phyloP scores from a whole-genome alignment of 306 rosid species.

The Trifolium dubium region DNA sequence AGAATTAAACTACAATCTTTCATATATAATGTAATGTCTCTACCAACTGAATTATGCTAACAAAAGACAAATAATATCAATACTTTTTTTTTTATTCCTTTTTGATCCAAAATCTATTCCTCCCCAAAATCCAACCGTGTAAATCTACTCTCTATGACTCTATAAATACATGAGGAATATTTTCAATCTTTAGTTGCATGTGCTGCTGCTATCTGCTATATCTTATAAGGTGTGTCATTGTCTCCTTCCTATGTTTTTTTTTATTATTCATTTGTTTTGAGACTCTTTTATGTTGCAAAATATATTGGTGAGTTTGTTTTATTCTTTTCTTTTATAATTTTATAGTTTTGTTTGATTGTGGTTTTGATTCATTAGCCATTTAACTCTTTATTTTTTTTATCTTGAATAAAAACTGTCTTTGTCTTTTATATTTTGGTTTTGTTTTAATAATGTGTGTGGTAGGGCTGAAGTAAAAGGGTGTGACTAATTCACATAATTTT shows the following conservation, averaged over 20 bases:
- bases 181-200: conserved; percentile 47
- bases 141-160: conserved; percentile 61
- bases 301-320: conserved; percentile 22
- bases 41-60: too few species aligned
- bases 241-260: conserved; percentile 2
- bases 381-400: conserved; percentile 1
- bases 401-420: not conserved
- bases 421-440: not conserved
- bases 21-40: too few species aligned
- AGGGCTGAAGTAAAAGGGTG: not conserved
- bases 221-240: conserved; percentile 27
- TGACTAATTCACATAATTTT: conserved; percentile 5
- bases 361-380: conserved; percentile 5
- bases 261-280: not conserved
- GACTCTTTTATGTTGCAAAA: conserved; percentile 24
- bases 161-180: conserved; percentile 18
- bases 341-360: not conserved
- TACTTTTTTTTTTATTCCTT: too few species aligned
- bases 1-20: too few species aligned
- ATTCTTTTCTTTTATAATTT: not conserved
- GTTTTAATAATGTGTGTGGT: not conserved
- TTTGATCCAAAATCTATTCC: conserved; percentile 39
- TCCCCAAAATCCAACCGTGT: not conserved
- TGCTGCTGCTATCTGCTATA: conserved; percentile 39
- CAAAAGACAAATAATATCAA: too few species aligned